Evolutionary conservation across 176 grass and related monocot genomes (phyloP), one percentile per base, ranked within the genome.

Genomic region (Musa troglodytarum): DNA sequence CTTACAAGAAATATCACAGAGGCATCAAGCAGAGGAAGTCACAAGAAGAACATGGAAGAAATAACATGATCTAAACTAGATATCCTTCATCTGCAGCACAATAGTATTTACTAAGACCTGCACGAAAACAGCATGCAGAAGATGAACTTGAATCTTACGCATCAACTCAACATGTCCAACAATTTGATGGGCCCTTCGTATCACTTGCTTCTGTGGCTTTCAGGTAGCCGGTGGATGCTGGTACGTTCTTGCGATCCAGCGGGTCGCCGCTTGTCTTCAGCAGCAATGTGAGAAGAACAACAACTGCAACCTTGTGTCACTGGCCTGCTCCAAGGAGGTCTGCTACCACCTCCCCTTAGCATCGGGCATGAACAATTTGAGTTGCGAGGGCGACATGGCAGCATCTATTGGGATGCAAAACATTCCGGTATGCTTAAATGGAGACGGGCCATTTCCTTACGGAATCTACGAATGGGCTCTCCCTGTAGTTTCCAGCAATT

Each of bases 221-320:
- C 88, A 97, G 93, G 92, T 97, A 59, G 85, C 89, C 52, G 93
- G 93, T 79, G 87, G 93, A 0, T 93, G 93, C 65, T 97, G 93
- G 93, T 97, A 97, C 21, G 86, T 97, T 87, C 90, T 97, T 77
- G 90, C 93, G 26, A 97, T 97, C 62, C 93, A 97, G 56, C 85
- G 93, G 9, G 88, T 97, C 1, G 78, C 88, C 50, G 79, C 86
- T 24, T 97, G 93, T 75, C 86, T 90, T 49, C 89, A 79, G 54
- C 65, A 71, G 3, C 88, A 92, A 85, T 97, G 93, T 75, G 59
- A 85, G 68, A 85, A 65, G 77, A 90, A 80, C 9, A 86, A 88
- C 68, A 90, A 69, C 23, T 97, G 93, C 14, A 73, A 93, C 52
- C 49, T 93, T 49, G 77, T 88, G 55, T 88, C 86, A 10, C 62